These are phyloP conservation scores for Juglanconis juglandina DNA, from an alignment of 2,329 filamentous ascomycete genomes.

Conservation along the genomic window DNA sequence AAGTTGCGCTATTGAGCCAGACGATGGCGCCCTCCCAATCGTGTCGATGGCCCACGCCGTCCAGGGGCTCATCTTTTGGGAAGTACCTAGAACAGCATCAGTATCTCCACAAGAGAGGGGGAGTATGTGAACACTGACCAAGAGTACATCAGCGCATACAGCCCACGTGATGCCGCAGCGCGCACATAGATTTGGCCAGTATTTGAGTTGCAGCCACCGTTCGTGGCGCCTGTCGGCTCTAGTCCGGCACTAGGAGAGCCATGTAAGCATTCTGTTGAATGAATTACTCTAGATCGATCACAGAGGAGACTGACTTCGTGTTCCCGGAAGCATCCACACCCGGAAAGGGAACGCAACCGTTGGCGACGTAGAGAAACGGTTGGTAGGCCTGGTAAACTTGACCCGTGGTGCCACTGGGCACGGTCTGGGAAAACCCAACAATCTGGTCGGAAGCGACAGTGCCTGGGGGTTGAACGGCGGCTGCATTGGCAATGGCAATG, in stretches of 20 bases:
- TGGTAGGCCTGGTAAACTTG: slow-evolving; percentile 53
- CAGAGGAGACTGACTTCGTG: slow-evolving; percentile 43
- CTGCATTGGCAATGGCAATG: background rate
- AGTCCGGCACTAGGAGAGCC: slow-evolving; percentile 31
- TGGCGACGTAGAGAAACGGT: slow-evolving; percentile 51
- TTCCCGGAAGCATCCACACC: slow-evolving; percentile 56
- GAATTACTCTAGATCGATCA: background rate
- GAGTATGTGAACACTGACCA: slow-evolving; percentile 17
- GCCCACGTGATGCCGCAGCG: slow-evolving; percentile 24
- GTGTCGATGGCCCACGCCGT: slow-evolving; percentile 34
- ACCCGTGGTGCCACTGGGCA: slow-evolving; percentile 45
- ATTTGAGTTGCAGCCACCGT: slow-evolving; percentile 29
- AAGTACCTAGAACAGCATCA: slow-evolving; percentile 33
- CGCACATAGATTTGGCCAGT: slow-evolving; percentile 38
- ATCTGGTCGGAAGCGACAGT: slow-evolving; percentile 33
- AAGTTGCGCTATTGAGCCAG: slow-evolving; percentile 24
- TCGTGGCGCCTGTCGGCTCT: slow-evolving; percentile 27
- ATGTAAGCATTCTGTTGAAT: background rate
- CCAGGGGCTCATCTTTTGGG: slow-evolving; percentile 40
- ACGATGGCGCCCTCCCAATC: slow-evolving; percentile 38
- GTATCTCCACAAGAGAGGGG: background rate
- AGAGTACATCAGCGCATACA: slow-evolving; percentile 38
- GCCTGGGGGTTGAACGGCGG: slow-evolving; percentile 20
- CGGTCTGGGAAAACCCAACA: slow-evolving; percentile 51
- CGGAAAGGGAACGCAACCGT: slow-evolving; percentile 62